These are phyloP conservation scores for Microstroma glucosiphilum DNA, from an alignment of 1,284 basidiomycete species.

Conservation along the genomic window DNA sequence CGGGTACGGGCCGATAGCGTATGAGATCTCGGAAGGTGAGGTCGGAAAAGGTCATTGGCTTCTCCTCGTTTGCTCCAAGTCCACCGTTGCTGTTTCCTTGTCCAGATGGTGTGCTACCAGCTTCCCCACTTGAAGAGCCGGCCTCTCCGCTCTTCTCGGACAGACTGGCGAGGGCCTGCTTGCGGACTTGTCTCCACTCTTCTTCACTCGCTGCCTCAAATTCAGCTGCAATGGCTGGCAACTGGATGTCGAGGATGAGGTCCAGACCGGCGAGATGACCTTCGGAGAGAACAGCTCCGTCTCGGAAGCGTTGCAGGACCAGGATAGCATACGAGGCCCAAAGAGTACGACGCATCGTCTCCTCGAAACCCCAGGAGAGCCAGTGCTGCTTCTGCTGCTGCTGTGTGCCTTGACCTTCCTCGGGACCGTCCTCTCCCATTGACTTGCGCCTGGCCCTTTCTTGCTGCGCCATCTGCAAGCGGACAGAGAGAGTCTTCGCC, in stretches of 20 bases:
- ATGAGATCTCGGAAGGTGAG: conserved; percentile 6
- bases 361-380: conserved; percentile 22
- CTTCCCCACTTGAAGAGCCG: neutral
- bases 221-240: conserved; percentile 33
- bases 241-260: conserved; percentile 30
- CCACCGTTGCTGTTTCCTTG: neutral
- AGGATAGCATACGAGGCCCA: conserved; percentile 38
- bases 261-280: conserved; percentile 26
- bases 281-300: conserved; percentile 21
- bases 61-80: neutral
- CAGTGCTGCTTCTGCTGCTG: conserved; percentile 30
- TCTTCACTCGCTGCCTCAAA: conserved; percentile 36
- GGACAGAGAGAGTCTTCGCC: conserved; percentile 18
- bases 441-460: neutral
- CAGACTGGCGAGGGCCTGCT: neutral
- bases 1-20: neutral
- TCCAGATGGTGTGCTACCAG: neutral
- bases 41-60: neutral
- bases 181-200: conserved; percentile 19
- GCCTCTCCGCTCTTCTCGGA: neutral
- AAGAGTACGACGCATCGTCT: conserved; percentile 36
- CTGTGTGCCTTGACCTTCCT: conserved; percentile 13
- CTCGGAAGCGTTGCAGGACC: conserved; percentile 39
- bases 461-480: conserved; percentile 10
- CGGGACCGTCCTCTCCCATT: neutral